Base-by-base conservation (phyloP, 345 rosid genomes). In the Boechera retrofracta region DNA sequence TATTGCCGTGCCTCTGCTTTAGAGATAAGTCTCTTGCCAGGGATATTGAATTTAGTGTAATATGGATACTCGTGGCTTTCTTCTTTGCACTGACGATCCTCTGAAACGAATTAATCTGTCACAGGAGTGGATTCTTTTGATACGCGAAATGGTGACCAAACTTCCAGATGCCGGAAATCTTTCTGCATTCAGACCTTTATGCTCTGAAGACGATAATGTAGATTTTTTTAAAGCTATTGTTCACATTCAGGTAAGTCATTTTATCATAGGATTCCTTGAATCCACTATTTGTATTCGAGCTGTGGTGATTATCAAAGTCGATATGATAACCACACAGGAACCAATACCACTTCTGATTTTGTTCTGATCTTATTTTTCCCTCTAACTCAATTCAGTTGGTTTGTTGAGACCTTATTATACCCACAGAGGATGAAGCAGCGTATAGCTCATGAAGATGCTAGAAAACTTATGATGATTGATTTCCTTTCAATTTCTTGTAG, bases 81-180 rank as follows among this genome's bases (percentile, higher is more conserved):
- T 66, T 58, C 44, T 56, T 72, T 65, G 29, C 35, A 18, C 55
- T 72, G 55, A 24, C 18, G 9, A 24, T 60, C 52, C 29, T 60
- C 63, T 60, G 54, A 49, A 64, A 38, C 32, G 15, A 53, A 5
- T 55, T 49, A 12, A 36, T 67, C 79, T 78, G 45, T 72, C 64
- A 41, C 91, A 94, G 99, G 98, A 87, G 68, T 91, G 96, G 99
- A 84, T 92, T 84, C 94, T 88, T 69, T 77, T 95, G 77, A 76
- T 92, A 67, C 87, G 93, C 49, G 88, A 83, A 39, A 89, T 92
- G 93, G 92, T 86, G 69, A 79, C 81, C 80, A 90, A 89, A 78
- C 90, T 95, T 67, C 98, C 97, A 29, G 88, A 81, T 66, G 78
- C 91, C 51, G 83, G 74, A 56, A 70, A 87, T 77, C 86, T 95